phyloP scores from a whole-genome alignment of 140 eudicot genomes.

The Artemisia princeps region DNA sequence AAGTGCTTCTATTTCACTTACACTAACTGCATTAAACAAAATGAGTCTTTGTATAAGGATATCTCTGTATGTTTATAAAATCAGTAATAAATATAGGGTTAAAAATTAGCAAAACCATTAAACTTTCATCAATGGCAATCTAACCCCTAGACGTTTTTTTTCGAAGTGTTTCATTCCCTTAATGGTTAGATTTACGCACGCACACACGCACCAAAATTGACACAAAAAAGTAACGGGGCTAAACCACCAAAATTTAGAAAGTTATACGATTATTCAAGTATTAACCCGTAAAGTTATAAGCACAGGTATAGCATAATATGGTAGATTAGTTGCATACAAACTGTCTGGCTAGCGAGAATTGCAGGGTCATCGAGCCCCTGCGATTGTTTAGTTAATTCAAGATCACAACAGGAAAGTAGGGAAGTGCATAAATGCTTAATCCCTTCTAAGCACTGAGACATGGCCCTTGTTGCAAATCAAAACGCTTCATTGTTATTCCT shows the following conservation, averaged over 20 bases:
- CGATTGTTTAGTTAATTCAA: slow-evolving; percentile 60
- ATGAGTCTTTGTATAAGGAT: neutral
- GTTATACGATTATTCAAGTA: no score
- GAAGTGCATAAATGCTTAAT: slow-evolving; percentile 74
- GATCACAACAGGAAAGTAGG: slow-evolving; percentile 69
- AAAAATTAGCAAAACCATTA: no score
- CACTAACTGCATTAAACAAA: slow-evolving; percentile 66
- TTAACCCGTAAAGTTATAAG: neutral
- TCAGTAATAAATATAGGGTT: no score
- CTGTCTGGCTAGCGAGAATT: slow-evolving; percentile 79
- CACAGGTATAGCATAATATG: neutral
- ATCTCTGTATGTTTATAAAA: no score
- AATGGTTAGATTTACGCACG: no score
- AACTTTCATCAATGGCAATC: no score
- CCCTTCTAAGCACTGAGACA: slow-evolving; percentile 93
- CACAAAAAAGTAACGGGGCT: neutral
- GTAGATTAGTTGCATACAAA: slow-evolving; percentile 47
- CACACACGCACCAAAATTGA: neutral
- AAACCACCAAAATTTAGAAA: no score
- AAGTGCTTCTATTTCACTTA: slow-evolving; percentile 89
- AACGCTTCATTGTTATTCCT: slow-evolving; percentile 56
- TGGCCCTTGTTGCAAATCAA: slow-evolving; percentile 51
- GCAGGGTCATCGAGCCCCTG: slow-evolving; percentile 89
- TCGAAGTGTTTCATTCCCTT: no score
- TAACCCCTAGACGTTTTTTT: no score